Evolutionary conservation across 495 filamentous ascomycete genomes (phyloP).

Genomic region (Hamigera avellanea): DNA sequence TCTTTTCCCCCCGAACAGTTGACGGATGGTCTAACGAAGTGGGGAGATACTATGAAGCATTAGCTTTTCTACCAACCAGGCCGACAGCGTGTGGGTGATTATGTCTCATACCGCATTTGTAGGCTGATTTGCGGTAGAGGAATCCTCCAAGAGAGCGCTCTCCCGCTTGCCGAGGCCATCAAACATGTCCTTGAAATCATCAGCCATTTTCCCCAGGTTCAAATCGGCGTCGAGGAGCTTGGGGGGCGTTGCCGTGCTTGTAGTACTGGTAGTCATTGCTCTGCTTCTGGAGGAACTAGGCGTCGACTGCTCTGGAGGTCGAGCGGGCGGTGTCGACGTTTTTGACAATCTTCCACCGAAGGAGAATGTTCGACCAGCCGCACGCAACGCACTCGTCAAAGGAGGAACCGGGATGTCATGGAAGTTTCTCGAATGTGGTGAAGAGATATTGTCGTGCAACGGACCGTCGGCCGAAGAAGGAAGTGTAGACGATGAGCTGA

Average conservation of each 20-base stretch:
- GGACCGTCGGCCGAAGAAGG: slow-evolving; percentile 59
- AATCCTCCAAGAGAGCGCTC: slow-evolving; percentile 19
- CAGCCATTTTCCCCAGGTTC: slow-evolving; percentile 31
- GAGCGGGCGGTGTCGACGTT: slow-evolving; percentile 22
- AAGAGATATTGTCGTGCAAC: slow-evolving; percentile 41
- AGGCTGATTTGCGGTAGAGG: slow-evolving; percentile 4
- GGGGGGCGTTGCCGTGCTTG: slow-evolving; percentile 59
- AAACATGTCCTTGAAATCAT: slow-evolving; percentile 62
- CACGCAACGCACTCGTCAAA: slow-evolving; percentile 41
- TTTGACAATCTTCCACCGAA: slow-evolving; percentile 43
- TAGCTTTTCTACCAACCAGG: no score
- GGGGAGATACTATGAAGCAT: no score
- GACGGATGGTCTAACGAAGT: no score
- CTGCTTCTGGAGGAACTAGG: slow-evolving; percentile 30
- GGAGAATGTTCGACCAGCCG: slow-evolving; percentile 64
- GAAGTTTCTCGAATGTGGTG: slow-evolving; percentile 36
- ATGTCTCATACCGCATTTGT: not conserved
- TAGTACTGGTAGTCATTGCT: slow-evolving; percentile 43
- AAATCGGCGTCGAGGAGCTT: slow-evolving; percentile 51
- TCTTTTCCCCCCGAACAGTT: slow-evolving; percentile 7
- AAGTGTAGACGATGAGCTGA: slow-evolving; percentile 62
- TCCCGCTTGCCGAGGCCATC: slow-evolving; percentile 46
- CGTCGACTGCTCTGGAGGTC: slow-evolving; percentile 30
- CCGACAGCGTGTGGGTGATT: no score
- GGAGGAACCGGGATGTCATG: slow-evolving; percentile 47